These are phyloP conservation scores for Apiospora aurea DNA, from an alignment of 2,329 filamentous ascomycete species.

Conservation along the genomic window DNA sequence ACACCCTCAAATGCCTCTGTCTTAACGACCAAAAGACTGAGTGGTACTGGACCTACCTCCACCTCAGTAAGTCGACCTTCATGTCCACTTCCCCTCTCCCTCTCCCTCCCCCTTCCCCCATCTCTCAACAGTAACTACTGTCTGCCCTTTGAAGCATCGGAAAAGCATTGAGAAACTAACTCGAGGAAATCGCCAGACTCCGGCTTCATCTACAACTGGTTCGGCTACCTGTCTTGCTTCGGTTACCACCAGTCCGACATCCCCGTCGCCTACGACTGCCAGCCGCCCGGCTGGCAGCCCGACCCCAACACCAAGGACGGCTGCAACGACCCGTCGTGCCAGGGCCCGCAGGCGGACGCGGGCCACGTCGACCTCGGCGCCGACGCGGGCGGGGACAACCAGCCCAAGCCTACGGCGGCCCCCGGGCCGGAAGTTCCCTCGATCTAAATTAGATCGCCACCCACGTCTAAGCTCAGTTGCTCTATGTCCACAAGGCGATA, in stretches of 20 bases:
- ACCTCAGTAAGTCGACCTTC: background rate
- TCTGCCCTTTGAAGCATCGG: no score
- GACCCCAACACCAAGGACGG: background rate
- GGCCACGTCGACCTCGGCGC: background rate
- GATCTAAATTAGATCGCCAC: background rate
- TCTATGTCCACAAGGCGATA: background rate
- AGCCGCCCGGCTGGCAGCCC: background rate
- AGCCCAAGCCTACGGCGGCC: background rate
- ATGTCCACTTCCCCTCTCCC: background rate
- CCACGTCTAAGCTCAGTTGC: background rate
- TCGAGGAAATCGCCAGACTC: background rate
- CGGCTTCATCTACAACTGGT: constrained; percentile 25
- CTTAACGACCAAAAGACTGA: background rate
- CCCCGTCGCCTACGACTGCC: background rate
- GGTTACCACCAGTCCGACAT: background rate
- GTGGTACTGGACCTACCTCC: background rate
- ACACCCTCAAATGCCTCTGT: background rate
- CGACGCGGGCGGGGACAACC: background rate
- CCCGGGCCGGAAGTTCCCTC: background rate
- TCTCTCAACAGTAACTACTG: no score
- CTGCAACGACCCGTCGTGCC: background rate
- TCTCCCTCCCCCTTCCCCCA: background rate
- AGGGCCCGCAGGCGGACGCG: background rate
- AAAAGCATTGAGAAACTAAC: background rate
- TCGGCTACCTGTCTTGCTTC: constrained; percentile 23